phyloP scores from a whole-genome alignment of 106 monocot species.

The Cymbidium sinense region DNA sequence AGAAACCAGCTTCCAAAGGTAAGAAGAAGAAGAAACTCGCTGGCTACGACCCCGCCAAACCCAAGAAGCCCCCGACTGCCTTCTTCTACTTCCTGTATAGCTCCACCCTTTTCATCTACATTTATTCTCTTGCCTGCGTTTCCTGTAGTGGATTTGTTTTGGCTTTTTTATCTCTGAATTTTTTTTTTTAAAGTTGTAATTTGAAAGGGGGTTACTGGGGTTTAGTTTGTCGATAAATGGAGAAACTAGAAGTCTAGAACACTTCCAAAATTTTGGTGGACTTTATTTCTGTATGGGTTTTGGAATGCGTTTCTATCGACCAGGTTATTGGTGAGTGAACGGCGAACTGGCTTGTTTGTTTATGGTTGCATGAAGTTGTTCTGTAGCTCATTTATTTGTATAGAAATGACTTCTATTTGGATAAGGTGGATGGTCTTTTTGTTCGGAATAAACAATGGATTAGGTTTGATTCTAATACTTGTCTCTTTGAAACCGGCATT shows the following conservation, averaged over 20 bases:
- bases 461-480: not conserved
- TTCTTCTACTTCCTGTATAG: slow-evolving; percentile 61
- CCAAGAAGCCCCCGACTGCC: slow-evolving; percentile 71
- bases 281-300: not conserved
- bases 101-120: not conserved
- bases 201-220: not conserved
- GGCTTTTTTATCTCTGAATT: not conserved
- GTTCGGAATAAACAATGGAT: not conserved
- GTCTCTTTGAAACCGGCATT: not conserved
- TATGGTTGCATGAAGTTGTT: too few relatives aligned
- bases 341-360: not conserved
- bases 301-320: not conserved
- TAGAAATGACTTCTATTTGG: not conserved
- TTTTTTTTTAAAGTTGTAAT: not conserved
- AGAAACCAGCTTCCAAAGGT: slow-evolving; percentile 10
- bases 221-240: slow-evolving; percentile 1
- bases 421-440: not conserved
- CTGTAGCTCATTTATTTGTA: not conserved
- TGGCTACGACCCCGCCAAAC: slow-evolving; percentile 25
- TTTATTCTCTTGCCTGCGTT: not conserved
- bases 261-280: not conserved
- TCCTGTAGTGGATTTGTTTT: not conserved
- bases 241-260: not conserved
- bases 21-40: slow-evolving; percentile 5
- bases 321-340: not conserved